phyloP scores from a whole-genome alignment of 192 early-diverging fungal species.

The Mortierella antarctica region DNA sequence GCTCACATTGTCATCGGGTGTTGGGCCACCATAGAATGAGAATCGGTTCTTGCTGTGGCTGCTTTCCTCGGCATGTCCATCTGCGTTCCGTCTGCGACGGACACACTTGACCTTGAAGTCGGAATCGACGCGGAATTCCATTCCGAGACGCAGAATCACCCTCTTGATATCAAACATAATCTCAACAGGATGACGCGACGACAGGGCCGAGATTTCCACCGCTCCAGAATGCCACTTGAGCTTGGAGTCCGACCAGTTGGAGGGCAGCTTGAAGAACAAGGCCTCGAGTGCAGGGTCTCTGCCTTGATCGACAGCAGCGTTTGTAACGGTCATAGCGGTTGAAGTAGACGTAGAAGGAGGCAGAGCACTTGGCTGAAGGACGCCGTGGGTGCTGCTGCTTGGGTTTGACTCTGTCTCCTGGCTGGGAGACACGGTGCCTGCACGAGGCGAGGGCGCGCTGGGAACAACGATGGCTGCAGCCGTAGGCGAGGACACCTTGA shows the following conservation, averaged over 20 bases:
- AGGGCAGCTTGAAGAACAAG: constrained; percentile 19
- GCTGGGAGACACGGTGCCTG: constrained; percentile 19
- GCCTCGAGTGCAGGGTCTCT: constrained; percentile 39
- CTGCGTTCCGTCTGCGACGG: constrained; percentile 49
- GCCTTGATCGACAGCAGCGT: constrained; percentile 3
- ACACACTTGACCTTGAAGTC: constrained; percentile 71
- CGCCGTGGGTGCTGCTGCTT: not conserved
- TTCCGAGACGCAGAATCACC: constrained; percentile 62
- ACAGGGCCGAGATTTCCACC: constrained; percentile 77
- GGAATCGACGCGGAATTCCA: constrained; percentile 65
- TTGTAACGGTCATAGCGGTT: not conserved
- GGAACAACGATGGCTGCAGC: not conserved
- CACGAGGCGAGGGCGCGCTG: constrained; percentile 20
- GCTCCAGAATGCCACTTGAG: constrained; percentile 81
- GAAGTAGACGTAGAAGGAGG: constrained; percentile 8
- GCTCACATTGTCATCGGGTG: constrained; percentile 39
- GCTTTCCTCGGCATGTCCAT: constrained; percentile 4
- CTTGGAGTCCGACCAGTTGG: constrained; percentile 61
- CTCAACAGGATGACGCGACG: constrained; percentile 72
- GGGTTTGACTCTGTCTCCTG: constrained; percentile 4
- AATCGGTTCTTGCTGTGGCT: constrained; percentile 3
- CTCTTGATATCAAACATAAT: constrained; percentile 76
- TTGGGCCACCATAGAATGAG: constrained; percentile 1
- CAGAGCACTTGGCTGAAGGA: constrained; percentile 14
- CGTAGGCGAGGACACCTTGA: too few species aligned